Evolutionary conservation across 2,329 filamentous ascomycete genomes (phyloP), one percentile per base, ranked within the genome.

Genomic region (Aspergillus pseudonomiae): DNA sequence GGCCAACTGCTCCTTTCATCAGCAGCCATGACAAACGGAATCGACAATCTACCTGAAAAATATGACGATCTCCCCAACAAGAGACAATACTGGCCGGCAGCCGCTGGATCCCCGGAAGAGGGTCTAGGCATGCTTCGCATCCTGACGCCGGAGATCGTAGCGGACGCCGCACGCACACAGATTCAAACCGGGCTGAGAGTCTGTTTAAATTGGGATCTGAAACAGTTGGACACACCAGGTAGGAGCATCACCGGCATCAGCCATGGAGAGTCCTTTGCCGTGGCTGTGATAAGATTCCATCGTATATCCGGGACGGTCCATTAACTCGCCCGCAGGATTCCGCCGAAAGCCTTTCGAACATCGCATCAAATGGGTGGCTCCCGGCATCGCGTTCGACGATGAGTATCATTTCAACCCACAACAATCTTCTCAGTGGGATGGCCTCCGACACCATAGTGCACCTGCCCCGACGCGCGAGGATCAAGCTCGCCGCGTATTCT

Each of bases 121-220:
- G 85, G 85, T 14, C 75, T 86, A 3, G 85, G 85, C 30, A 81
- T 85, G 71, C 78, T 83, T 10, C 80, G 78, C 0, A 76, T 85
- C 2, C 79, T 88, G 16, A 88, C 85, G 0, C 82, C 84, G 2
- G 79, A 84, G 0, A 70, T 84, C 6, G 83, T 87, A 1, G 81
- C 83, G 11, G 76, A 78, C 16, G 80, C 83, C 0, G 85, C 86
- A 0, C 75, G 78, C 5, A 79, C 79, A 5, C 82, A 86, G 69
- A 87, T 88, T 68, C 77, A 78, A 46, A 83, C 81, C 0, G 86
- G 86, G 24, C 78, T 80, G 54, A 80, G 85, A 28, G 81, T 87
- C 26, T 83, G 83, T 57, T 73, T 88, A 28, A 84, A 84, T 43
- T 88, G 86, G 86, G 81, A 84, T 32, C 74, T 88, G 45, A 81